These are phyloP conservation scores for Apophysomyces trapeziformis DNA, from an alignment of 371 early-diverging fungal species.

Conservation along the genomic window DNA sequence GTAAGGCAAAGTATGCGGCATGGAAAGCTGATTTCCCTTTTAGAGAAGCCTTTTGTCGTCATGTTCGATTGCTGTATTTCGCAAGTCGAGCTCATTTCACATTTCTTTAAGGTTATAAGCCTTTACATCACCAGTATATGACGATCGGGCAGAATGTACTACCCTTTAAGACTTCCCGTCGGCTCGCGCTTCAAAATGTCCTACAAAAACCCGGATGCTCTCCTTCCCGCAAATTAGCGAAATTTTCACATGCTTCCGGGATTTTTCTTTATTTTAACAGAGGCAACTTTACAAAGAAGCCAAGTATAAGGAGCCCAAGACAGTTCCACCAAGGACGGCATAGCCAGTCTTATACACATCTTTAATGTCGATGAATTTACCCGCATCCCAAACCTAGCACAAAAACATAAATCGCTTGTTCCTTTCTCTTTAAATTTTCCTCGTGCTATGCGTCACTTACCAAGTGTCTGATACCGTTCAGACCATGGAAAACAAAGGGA, in stretches of 20 bases:
- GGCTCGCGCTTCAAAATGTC: no score
- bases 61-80: no score
- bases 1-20: no score
- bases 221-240: constrained; percentile 3
- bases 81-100: no score
- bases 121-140: no score
- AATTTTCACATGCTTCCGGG: constrained; percentile 5
- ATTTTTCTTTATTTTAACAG: constrained; percentile 10
- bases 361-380: constrained; percentile 68
- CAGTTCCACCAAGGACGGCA: constrained; percentile 70
- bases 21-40: no score
- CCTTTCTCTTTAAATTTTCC: not conserved
- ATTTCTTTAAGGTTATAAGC: no score
- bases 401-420: not conserved
- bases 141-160: no score
- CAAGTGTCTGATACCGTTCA: constrained; percentile 92
- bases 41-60: no score
- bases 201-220: no score
- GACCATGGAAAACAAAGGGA: constrained; percentile 84
- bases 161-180: no score
- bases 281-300: constrained; percentile 53
- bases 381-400: constrained; percentile 83
- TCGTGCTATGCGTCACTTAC: constrained; percentile 35
- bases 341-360: constrained; percentile 87
- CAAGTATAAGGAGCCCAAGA: constrained; percentile 61